Base-by-base conservation (phyloP, 1,284 basidiomycete species). In the Fomitiporia mediterranea region DNA sequence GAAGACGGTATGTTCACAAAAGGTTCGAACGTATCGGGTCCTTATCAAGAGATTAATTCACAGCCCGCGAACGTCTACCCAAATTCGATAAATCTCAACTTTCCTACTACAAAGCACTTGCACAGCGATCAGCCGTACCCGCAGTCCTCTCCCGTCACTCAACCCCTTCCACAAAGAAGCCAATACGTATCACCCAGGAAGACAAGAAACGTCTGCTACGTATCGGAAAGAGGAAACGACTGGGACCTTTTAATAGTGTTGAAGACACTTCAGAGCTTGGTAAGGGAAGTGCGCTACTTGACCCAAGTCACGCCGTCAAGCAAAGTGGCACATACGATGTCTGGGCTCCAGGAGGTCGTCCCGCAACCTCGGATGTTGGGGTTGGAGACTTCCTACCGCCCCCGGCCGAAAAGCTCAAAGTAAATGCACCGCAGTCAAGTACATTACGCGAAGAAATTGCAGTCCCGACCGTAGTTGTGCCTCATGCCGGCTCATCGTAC, bases 401-500 rank as follows among this genome's bases (percentile, higher is more conserved):
- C 6, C 55, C 69, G 0, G 71, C 79, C n/a, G 66, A 71, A 59
- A 53, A 58, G 32, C 44, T 37, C 3, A 0, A 51, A 2, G 32
- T 58, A 6, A 58, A 54, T 27, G 72, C 74, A 55, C 86, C 81
- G n/a, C 65, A 69, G 0, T 64, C 73, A 3, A 67, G 69, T 23
- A 74, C 80, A 58, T 78, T 79, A 0, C 77, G 78, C 43, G 74
- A 78, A 15, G 55, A 69, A 21, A 90, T 89, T 53, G 70, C 76
- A 6, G 61, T 86, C 0, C 81, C 86, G 3, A 86, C 91, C 0
- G 79, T 95, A 1, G 70, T 80, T 1, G 70, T 82, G 4, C 96
- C 96, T 0, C 91, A 92, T 62, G 84, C 86, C 27, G 96, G 96
- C 17, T 81, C 86, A 4, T 95, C 92, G n/a, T 98, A 99, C 72